Base-by-base conservation (phyloP, 495 filamentous ascomycete genomes). In the Immersiella caudata region DNA sequence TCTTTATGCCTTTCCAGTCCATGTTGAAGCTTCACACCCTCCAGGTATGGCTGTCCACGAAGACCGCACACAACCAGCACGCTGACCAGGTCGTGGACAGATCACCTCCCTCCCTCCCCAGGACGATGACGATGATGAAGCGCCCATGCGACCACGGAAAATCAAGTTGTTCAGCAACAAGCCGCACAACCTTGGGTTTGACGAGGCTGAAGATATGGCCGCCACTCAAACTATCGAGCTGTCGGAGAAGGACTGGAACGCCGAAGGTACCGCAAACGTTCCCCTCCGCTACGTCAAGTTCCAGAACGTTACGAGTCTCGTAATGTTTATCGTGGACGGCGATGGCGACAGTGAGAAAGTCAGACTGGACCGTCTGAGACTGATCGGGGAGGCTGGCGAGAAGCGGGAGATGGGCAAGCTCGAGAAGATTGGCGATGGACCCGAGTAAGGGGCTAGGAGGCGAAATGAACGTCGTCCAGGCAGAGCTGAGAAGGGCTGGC, bases 241-340 rank as follows among this genome's bases (percentile, higher is more conserved):
- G 22, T 80, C 87, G 67, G 80, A 87, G 27, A 83, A 83, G 55
- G 92, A 97, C 77, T 99, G 95, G 95, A 93, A 97, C 78, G 86
- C 87, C 67, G 95, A 93, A 4, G 92, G 89, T 14, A 98, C 96
- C 4, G 93, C 91, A 12, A 93, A 87, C 73, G 81, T 98, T 21
- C 81, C 89, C 40, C 79, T 97, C 69, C 91, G 94, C 14, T 98
- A 93, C 75, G 96, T 98, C 78, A 97, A 97, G 80, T 99, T 97
- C 82, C 95, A 99, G 81, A 96, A 91, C 67, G 88, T 97, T 40
- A 89, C 86, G 65, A 93, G 88, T 63, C 75, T 99, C 71, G 92
- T 96, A 8, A 66, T 98, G 2, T 98, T 97, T 79, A 89, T 98
- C 58, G 90, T 90, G 62, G 89, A 97, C 76, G 94, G 92, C 2